A percentile compares a stretch with the other conserved stretches of the same genome.
Evolutionary conservation across 1,284 basidiomycete species (phyloP).

Genomic region (Puccinia hordei): DNA sequence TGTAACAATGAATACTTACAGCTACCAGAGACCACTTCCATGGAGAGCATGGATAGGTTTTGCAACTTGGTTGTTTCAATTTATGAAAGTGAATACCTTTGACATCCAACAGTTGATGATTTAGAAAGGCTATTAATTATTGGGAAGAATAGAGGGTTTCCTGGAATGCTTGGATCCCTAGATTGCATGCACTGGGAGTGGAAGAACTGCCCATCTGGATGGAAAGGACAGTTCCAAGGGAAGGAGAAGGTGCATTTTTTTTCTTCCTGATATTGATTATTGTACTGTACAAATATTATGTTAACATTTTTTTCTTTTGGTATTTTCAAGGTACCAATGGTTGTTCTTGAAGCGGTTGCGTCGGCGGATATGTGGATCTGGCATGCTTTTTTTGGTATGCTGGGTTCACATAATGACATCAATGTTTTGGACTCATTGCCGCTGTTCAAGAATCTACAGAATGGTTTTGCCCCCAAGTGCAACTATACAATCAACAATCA

Average conservation of each 20-base stretch:
- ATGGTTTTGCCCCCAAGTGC: not conserved
- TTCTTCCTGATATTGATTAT: not conserved
- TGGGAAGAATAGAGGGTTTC: not conserved
- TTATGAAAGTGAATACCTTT: slow-evolving; percentile 16
- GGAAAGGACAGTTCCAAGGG: slow-evolving; percentile 7
- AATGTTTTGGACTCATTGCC: not conserved
- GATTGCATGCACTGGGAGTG: slow-evolving; percentile 28
- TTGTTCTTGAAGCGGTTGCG: slow-evolving; percentile 5
- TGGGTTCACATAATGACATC: not conserved
- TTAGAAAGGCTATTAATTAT: not conserved
- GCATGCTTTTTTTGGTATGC: slow-evolving; percentile 12
- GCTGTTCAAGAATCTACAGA: not conserved
- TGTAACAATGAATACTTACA: not conserved
- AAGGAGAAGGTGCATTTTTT: not conserved
- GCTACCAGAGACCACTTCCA: not conserved
- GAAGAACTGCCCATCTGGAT: slow-evolving; percentile 22
- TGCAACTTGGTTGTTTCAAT: not conserved
- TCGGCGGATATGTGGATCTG: not conserved
- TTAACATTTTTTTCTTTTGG: no score
- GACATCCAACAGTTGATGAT: not conserved
- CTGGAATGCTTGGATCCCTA: not conserved
- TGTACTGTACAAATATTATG: not conserved
- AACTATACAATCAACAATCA: not conserved
- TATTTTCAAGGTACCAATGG: not conserved
- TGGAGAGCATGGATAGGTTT: not conserved